Evolutionary conservation across 164 flowering plant genomes (phyloP), one percentile per base, ranked within the genome.

Genomic region (Berberis thunbergii): DNA sequence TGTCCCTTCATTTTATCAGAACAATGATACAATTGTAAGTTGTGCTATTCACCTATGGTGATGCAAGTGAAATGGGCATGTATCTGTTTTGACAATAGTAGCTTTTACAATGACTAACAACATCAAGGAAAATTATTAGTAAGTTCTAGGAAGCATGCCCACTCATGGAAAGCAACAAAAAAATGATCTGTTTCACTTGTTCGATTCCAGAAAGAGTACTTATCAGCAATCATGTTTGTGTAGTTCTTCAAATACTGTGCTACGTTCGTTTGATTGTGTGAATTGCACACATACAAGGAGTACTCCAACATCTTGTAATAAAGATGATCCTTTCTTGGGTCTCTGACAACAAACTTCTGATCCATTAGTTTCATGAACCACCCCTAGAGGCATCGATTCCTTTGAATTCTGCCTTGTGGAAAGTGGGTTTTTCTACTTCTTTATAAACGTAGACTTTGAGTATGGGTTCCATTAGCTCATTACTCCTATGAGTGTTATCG

Each of bases 331-430:
- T 81, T 74, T 60, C 64, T 64, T 9, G 89, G 76, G 10, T 82
- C 54, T 61, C 71, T 80, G 1, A 84, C 83, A 4, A 83, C 73
- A 63, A 77, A 81, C 26, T 71, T 73, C 67, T 77, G 76, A 72
- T 73, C 76, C 65, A 88, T 46, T 12, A 60, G 78, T 70, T 80
- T 88, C 88, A 88, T 81, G 69, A 88, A 88, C 96, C 96, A 88
- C 59, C 96, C 96, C 67, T 88, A 5, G 96, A 88, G 39, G 91
- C 85, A 64, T 88, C 86, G 57, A 84, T 81, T 49, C 96, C 89
- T 56, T 69, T 69, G 38, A 86, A 81, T 2, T 58, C 56, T 57
- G 88, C 83, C 41, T 66, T 68, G 61, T 88, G 91, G 49, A 86
- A 75, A 2, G 86, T 72, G 1, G 88, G 96, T 54, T 63, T 80